phyloP scores from a whole-genome alignment of 2,329 filamentous ascomycete species.

The Uncinocarpus reesii region DNA sequence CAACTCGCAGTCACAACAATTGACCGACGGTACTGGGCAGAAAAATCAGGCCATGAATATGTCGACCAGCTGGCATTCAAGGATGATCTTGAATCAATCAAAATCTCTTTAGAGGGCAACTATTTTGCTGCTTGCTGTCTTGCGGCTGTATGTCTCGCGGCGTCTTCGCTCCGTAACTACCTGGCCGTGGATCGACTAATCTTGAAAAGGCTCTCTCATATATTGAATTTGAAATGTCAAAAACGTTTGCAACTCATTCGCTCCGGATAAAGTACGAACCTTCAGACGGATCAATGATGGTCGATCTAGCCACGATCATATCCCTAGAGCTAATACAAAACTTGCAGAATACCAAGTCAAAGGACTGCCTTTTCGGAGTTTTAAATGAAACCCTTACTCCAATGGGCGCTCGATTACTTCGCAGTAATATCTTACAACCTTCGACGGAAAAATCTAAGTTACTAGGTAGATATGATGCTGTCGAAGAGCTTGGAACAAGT shows the following conservation, averaged over 20 bases:
- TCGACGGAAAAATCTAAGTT: constrained; percentile 63
- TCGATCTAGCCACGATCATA: constrained; percentile 76
- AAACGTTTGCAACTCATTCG: constrained; percentile 65
- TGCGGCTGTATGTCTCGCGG: constrained; percentile 52
- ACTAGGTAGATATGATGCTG: constrained; percentile 62
- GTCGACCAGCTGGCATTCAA: constrained; percentile 69
- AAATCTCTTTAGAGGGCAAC: constrained; percentile 68
- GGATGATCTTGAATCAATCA: constrained; percentile 70
- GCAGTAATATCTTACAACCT: constrained; percentile 80
- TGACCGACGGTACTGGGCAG: constrained; percentile 75
- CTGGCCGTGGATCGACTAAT: constrained; percentile 16
- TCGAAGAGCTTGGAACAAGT: constrained; percentile 69
- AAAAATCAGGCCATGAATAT: constrained; percentile 63
- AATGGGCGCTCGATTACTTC: constrained; percentile 76
- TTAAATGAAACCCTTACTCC: constrained; percentile 76
- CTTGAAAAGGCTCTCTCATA: constrained; percentile 61
- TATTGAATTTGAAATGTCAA: constrained; percentile 58
- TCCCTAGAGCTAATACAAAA: constrained; percentile 89
- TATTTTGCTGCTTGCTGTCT: constrained; percentile 79
- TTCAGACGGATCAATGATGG: constrained; percentile 89
- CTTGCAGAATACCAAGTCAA: constrained; percentile 63
- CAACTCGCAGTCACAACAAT: constrained; percentile 53
- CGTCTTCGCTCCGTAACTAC: neutral
- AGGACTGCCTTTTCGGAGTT: constrained; percentile 71
- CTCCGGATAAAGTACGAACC: constrained; percentile 78